A percentile compares a stretch with the other conserved stretches of the same genome.
phyloP scores from a whole-genome alignment of 169 alveolate genomes.

The Plasmodium gallinaceum region DNA sequence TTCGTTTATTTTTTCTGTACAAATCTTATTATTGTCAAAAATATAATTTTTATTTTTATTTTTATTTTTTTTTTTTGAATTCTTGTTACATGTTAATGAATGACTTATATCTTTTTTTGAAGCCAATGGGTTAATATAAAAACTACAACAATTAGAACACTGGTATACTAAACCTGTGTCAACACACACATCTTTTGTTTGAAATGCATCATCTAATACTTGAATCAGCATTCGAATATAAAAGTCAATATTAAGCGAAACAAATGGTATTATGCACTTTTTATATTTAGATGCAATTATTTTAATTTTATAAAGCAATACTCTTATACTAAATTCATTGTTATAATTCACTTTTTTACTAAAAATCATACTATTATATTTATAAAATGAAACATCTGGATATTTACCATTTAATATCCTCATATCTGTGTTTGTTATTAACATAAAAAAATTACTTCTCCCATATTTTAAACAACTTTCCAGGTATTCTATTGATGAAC shows the following conservation, averaged over 20 bases:
- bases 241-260: conserved; percentile 94
- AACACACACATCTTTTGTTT: conserved; percentile 89
- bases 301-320: conserved; percentile 90
- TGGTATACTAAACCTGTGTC: conserved; percentile 90
- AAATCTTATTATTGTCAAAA: background rate
- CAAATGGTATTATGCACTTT: conserved; percentile 90
- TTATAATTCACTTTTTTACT: conserved; percentile 91
- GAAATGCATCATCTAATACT: conserved; percentile 88
- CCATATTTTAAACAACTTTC: conserved; percentile 93
- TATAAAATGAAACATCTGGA: conserved; percentile 95
- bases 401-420: conserved; percentile 95
- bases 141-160: conserved; percentile 88
- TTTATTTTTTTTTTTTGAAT: conserved; percentile 8
- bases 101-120: conserved; percentile 71
- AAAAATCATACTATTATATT: conserved; percentile 91
- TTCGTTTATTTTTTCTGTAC: background rate
- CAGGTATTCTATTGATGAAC: conserved; percentile 93
- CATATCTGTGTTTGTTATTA: conserved; percentile 97
- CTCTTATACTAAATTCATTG: conserved; percentile 93
- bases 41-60: conserved; percentile 15
- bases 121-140: conserved; percentile 84
- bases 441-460: conserved; percentile 92
- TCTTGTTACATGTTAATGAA: conserved; percentile 4
- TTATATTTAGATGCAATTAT: conserved; percentile 93
- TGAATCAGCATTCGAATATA: conserved; percentile 93